Conservation (phyloP, 495 filamentous ascomycete species). For the Platismatia glauca region DNA sequence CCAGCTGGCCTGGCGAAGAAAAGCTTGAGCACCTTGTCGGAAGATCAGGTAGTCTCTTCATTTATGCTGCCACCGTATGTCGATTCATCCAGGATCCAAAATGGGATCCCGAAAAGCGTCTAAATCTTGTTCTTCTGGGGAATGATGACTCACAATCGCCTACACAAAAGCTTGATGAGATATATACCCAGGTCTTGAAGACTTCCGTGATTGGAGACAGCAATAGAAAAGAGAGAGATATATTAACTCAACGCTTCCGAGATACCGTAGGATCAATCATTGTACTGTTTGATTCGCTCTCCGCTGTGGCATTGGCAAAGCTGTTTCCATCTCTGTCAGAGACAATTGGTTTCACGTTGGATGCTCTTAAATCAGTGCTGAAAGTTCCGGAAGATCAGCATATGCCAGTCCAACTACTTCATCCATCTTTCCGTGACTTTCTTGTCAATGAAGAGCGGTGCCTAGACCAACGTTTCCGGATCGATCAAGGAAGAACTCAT, state of each 20-base stretch:
- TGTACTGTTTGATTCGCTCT: no score
- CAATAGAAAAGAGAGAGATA: no score
- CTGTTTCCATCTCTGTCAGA: no score
- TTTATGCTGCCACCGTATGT: conserved; percentile 13
- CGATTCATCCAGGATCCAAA: conserved; percentile 3
- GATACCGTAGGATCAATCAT: no score
- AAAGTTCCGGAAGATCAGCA: not conserved
- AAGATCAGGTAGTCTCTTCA: conserved; percentile 14
- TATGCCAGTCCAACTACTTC: conserved; percentile 17
- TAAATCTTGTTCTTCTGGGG: conserved; percentile 7
- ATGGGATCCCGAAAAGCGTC: not conserved
- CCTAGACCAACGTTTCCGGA: conserved; percentile 27
- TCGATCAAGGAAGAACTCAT: conserved; percentile 31
- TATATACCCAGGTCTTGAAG: no score
- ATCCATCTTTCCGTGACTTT: conserved; percentile 44
- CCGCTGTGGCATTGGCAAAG: no score
- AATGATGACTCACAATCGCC: not conserved
- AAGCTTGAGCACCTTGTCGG: conserved; percentile 7
- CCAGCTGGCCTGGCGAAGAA: conserved; percentile 6
- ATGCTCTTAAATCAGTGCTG: not conserved
- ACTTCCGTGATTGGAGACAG: no score
- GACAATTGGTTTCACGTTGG: no score
- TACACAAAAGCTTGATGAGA: conserved; percentile 5
- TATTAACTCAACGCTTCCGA: no score
- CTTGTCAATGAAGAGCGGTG: conserved; percentile 31